Evolutionary conservation across 768 basidiomycete genomes (phyloP), one percentile per base, ranked within the genome.

Genomic region (Thelephora aurantiotincta): DNA sequence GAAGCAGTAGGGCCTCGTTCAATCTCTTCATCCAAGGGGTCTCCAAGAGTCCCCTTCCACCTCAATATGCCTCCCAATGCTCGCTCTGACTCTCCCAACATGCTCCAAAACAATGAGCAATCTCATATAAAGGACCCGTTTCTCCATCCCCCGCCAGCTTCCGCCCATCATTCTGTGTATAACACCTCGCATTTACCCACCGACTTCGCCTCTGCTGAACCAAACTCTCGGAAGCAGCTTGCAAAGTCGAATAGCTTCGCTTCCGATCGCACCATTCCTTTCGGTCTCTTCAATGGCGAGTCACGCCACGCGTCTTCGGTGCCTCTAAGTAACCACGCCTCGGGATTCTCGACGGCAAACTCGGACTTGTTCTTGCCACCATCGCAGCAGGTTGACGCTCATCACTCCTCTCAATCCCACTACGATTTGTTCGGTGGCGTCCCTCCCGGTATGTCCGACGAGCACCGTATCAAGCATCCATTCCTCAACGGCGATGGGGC

Each of bases 1-100:
- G 70, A 77, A 60, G 63, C 73, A 37, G 50, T 60, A 13, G 55
- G 57, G 47, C 53, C 57, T 58, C 67, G 68, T 50, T 59, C 71
- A 50, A 59, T 66, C 48, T 73, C 78, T 13, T 46, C 55, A 2
- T 53, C 54, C 36, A 69, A 67, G 16, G 63, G 62, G 49, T 76
- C 76, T 51, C 75, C 78, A 48, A 68, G 75, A 34, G 61, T 74
- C 18, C 75, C 74, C 50, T 80, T 69, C 58, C 77, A 73, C 53
- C 58, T 71, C 42, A 57, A 69, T 53, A 69, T 71, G 52, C 71
- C 73, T 51, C 57, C 66, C 30, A 72, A 70, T 47, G 55, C 63
- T 43, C 73, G 70, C 50, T 63, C 77, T 33, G 75, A 77, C 53
- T 76, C 78, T 48, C 69, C 73, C 44, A 69, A 58, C 57, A 51